Evolutionary conservation across 495 filamentous ascomycete genomes (phyloP), one percentile per base, ranked within the genome.

Genomic region (Clohesyomyces aquaticus): DNA sequence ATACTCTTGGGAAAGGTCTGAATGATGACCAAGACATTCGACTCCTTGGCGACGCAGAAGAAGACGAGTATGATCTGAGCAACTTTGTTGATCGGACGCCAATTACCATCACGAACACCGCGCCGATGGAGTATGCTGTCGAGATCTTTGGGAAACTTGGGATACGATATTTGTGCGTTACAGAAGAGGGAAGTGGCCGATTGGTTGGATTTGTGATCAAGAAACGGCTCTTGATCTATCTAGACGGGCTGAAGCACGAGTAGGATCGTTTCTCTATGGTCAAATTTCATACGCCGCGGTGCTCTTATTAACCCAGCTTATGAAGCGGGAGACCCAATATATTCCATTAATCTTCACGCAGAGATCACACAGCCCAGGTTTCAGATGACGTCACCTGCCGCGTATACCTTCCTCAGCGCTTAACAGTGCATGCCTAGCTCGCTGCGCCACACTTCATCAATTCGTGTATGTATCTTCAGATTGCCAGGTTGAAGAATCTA

Each of bases 111-210:
- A 76, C 70, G 55, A 76, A 74, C 0, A 76, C 77, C 38, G 78
- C 81, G 27, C 81, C 81, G 18, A 75, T 83, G 71, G 81, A 84
- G 68, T 81, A 80, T 70, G 78, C 75, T 12, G 77, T 82, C 19
- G 80, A 83, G 73, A 79, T 83, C 75, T 84, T 84, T 75, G 79
- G 79, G 18, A 82, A 80, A 66, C 63, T 84, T 29, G 81, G 81
- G 0, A 53, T 84, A 57, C 69, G 81, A 53, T 72, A 82, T 74
- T 43, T 82, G n/a, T 77, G 78, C 66, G 72, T 83, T 19, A 74
- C 77, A 27, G 78, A 78, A 46, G 76, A 80, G 59, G 75, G 76
- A 11, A 72, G 58, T 10, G 68, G 68, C 1, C 51, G 49, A 55
- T 29, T 75, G 47, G 60, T 74, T 28, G 73, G 72, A 2, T 71